Percentiles rank a stretch among this genome's conserved stretches.
phyloP scores from a whole-genome alignment of 257 asterid genomes.

The Asclepias syriaca region DNA sequence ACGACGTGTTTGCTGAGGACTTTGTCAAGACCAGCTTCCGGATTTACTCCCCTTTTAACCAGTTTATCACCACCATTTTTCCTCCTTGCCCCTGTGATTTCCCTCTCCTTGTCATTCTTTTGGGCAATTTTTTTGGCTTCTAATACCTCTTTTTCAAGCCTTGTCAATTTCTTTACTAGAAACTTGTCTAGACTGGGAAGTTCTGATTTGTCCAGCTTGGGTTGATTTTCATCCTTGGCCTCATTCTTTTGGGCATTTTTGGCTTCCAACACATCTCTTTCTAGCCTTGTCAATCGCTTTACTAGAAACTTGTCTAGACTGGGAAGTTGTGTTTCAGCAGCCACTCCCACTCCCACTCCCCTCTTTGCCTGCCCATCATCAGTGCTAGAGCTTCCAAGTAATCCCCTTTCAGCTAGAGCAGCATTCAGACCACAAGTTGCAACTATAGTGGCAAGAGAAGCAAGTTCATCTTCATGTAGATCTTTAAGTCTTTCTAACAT shows the following conservation, averaged over 20 bases:
- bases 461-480: conserved; percentile 80
- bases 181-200: conserved; percentile 81
- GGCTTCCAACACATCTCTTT: conserved; percentile 85
- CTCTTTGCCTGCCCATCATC: conserved; percentile 20
- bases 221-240: conserved; percentile 25
- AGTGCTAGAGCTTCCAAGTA: conserved; percentile 15
- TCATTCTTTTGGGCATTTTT: conserved; percentile 53
- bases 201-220: conserved; percentile 27
- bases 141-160: conserved; percentile 85
- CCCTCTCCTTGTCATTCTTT: conserved; percentile 45
- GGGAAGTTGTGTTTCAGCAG: conserved; percentile 49
- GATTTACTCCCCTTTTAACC: conserved; percentile 26
- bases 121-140: conserved; percentile 78
- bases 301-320: conserved; percentile 79
- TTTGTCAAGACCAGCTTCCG: conserved; percentile 49
- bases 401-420: conserved; percentile 48
- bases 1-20: conserved; percentile 61
- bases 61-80: conserved; percentile 19
- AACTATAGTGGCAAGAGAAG: conserved; percentile 93
- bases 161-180: conserved; percentile 71
- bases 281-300: conserved; percentile 78
- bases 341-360: background rate
- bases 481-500: conserved; percentile 76
- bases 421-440: conserved; percentile 91
- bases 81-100: conserved; percentile 41